Percentiles rank a stretch among this genome's conserved stretches.
Conservation (phyloP, 1,139 yeast genomes). For the Yamadazyma friedrichii region DNA sequence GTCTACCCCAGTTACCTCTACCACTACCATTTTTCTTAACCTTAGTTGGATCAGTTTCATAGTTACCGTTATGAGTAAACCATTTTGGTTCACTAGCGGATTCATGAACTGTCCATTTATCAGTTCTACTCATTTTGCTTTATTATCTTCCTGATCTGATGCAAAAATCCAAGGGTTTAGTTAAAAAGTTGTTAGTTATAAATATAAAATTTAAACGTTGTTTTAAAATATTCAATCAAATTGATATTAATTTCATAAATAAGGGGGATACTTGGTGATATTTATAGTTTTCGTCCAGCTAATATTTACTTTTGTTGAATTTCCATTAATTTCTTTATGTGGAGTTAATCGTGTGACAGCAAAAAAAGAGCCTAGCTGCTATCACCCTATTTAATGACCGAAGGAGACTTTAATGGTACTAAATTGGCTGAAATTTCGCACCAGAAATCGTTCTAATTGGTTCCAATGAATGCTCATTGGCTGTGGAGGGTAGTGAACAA, state of each 20-base stretch:
- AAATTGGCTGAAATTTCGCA: not conserved
- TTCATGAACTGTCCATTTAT: constrained; percentile 73
- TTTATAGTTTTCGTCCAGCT: constrained; percentile 5
- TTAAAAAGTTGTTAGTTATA: not conserved
- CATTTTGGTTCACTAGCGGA: constrained; percentile 60
- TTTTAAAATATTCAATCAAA: too few species aligned
- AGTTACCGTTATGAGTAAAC: constrained; percentile 73
- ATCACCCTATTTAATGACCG: not conserved
- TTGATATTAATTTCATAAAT: not conserved
- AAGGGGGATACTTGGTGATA: not conserved
- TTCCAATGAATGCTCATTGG: not conserved
- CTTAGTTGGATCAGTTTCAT: constrained; percentile 67
- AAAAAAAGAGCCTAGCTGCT: constrained; percentile 1
- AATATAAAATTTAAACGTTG: too few species aligned
- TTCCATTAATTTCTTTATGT: constrained; percentile 6
- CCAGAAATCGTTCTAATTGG: not conserved
- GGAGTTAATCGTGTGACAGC: constrained; percentile 11
- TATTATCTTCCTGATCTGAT: not conserved
- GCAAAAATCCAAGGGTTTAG: not conserved
- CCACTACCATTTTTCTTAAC: constrained; percentile 88
- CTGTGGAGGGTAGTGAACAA: not conserved
- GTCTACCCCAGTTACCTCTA: constrained; percentile 70
- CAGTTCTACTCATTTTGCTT: constrained; percentile 73
- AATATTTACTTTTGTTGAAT: not conserved
- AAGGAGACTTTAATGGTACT: not conserved